Base-by-base conservation (phyloP, 148 eudicot species). In the Selenicereus undatus region DNA sequence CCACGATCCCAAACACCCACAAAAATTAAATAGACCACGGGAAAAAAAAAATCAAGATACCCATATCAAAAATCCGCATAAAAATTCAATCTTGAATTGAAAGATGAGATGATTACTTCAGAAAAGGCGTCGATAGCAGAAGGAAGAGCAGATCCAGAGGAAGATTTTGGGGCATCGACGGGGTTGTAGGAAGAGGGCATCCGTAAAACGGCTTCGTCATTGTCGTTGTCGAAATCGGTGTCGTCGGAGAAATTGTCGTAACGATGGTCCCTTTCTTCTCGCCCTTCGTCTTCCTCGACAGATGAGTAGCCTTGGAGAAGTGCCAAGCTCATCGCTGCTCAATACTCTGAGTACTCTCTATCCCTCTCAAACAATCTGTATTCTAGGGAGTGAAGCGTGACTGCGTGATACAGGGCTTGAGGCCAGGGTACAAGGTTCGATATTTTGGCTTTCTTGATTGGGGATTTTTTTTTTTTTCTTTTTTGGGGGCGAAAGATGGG, bases 291-390 rank as follows among this genome's bases (percentile, higher is more conserved):
- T 72, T 95, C 98, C 0, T 95, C 98, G 0, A 93, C 90, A 9
- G 99, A 96, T 14, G 99, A 93, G 84, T 96, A 96, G 83, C 97
- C 82, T 81, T 91, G 93, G 21, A 96, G 79, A 13, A 96, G 91
- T 51, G 95, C 43, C 71, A 96, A 89, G 80, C 99, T 96, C 99
- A 93, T 95, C 62, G 51, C 36, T 11, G 32, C 20, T 65, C 48
- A 45, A 1, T 45, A 4, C 50, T 32, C 56, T 32, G 22, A 48
- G 32, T 32, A 2, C 66, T 80, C 60, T 54, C 11, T 13, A 20
- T 1, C 24, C 18, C 43, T 42, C 11, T 39, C 48, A 21, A 5
- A 48, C 52, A 48, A 48, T 14, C 3, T 32, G 27, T 14, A 2
- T 22, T 64, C 32, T 66, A 66, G 71, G 71, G 71, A 2, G 27